Conservation (phyloP, 192 early-diverging fungal species). For the Umbelopsis vinacea region DNA sequence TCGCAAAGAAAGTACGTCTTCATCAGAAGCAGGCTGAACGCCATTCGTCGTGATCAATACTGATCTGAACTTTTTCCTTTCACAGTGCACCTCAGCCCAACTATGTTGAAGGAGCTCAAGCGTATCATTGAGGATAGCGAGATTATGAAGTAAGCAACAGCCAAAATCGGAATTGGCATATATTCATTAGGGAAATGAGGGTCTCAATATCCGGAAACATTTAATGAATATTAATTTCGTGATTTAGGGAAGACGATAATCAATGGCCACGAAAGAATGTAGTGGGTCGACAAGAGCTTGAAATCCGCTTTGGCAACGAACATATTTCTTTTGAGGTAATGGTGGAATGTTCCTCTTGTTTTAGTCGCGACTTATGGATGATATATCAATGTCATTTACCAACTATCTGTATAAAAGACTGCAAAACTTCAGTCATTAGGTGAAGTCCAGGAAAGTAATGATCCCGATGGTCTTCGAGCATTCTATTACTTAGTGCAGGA, state of each 20-base stretch:
- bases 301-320: slow-evolving; percentile 88
- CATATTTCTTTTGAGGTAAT: slow-evolving; percentile 91
- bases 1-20: slow-evolving; percentile 78
- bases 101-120: slow-evolving; percentile 86
- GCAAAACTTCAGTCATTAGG: slow-evolving; percentile 90
- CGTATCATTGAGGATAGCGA: slow-evolving; percentile 88
- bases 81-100: slow-evolving; percentile 75
- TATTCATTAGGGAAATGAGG: too few relatives aligned
- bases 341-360: background rate
- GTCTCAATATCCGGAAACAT: too few relatives aligned
- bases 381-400: slow-evolving; percentile 2
- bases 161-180: too few relatives aligned
- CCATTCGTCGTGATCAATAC: background rate
- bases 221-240: background rate
- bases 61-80: background rate
- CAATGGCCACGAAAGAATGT: slow-evolving; percentile 91
- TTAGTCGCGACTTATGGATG: background rate
- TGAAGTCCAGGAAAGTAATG: slow-evolving; percentile 86
- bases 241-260: slow-evolving; percentile 80
- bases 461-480: slow-evolving; percentile 91
- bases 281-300: slow-evolving; percentile 92
- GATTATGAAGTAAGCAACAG: slow-evolving; percentile 74
- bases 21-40: slow-evolving; percentile 7
- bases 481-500: slow-evolving; percentile 99
- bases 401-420: slow-evolving; percentile 55